Evolutionary conservation across 805 yeast genomes (phyloP), one percentile per base, ranked within the genome.

Genomic region (Lipomyces orientalis): DNA sequence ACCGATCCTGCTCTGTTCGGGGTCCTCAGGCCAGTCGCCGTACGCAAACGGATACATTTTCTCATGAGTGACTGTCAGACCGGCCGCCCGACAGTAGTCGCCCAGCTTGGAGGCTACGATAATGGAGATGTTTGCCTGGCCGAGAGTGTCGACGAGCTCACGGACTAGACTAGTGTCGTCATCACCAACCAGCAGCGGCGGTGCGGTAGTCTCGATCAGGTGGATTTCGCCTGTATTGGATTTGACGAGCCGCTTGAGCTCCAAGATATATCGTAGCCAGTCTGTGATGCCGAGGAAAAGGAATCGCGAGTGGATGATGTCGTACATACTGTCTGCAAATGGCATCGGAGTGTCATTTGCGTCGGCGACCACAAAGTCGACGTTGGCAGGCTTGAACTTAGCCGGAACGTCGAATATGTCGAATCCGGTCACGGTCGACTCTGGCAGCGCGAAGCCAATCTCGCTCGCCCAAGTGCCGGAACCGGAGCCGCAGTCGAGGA

Each of bases 401-500:
- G 34, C 22, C 39, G 22, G 52, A 5, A 55, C 35, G 9, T 31
- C 25, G 51, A 33, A 25, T 10, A 66, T 43, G 55, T 66, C 69
- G 46, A 66, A 66, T 37, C 64, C 69, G 22, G 34, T 56, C 31
- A 66, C 61, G 10, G 39, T 31, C 9, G 61, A 43, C n/a, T 54
- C 51, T 33, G 69, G 69, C 22, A 66, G 58, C 22, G 63, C 61
- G 52, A 62, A 62, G 12, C 62, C 69, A 29, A 66, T n/a, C 46
- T 66, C 69, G 60, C 43, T 60, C 8, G 66, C 66, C 69, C 69
- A 66, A 5, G 46, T 43, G 31, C 69, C 69, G 55, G 69, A 55
- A 31, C 66, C 66, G 35, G 61, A 54, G 43, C 66, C 65, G 58
- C 63, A 58, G 56, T 66, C 69, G 14, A 66, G 64, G 46, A 66